These are phyloP conservation scores for Pichia sp. DNA, from an alignment of 1,139 yeast species.

Conservation along the genomic window DNA sequence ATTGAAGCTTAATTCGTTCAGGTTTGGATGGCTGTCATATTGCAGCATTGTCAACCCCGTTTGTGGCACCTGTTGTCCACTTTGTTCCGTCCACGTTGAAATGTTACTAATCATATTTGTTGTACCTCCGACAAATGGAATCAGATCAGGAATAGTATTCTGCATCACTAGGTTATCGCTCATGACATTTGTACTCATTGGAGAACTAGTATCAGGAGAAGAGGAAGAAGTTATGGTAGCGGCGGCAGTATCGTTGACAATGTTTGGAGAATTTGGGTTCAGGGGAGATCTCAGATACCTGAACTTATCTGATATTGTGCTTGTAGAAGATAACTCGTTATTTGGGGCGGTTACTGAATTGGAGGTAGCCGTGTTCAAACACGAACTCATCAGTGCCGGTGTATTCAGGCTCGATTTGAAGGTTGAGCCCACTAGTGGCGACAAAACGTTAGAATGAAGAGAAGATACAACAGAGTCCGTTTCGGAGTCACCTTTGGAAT, in stretches of 20 bases:
- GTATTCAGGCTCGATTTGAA: conserved; percentile 1
- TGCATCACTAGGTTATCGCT: conserved; percentile 14
- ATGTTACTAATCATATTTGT: conserved; percentile 59
- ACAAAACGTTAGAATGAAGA: conserved; percentile 1
- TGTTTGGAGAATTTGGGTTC: not conserved
- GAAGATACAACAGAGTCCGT: conserved; percentile 10
- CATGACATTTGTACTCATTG: not conserved
- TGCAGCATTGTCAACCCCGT: conserved; percentile 29
- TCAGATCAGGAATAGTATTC: conserved; percentile 31
- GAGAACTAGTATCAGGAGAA: not conserved
- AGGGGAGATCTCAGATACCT: conserved; percentile 2
- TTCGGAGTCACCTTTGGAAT: conserved; percentile 13
- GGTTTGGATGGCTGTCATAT: conserved; percentile 9
- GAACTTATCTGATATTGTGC: not conserved
- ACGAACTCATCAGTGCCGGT: not conserved
- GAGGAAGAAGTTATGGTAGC: not conserved
- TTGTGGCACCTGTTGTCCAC: conserved; percentile 36
- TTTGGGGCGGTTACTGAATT: not conserved
- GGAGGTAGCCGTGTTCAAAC: not conserved
- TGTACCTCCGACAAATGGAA: conserved; percentile 47
- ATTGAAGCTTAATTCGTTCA: not conserved
- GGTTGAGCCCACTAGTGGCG: conserved; percentile 3
- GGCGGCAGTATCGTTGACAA: not conserved
- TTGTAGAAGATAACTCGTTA: conserved; percentile 2
- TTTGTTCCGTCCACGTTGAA: conserved; percentile 54